Base-by-base conservation (phyloP, 1,139 yeast species). In the Debaryomyces nepalensis region DNA sequence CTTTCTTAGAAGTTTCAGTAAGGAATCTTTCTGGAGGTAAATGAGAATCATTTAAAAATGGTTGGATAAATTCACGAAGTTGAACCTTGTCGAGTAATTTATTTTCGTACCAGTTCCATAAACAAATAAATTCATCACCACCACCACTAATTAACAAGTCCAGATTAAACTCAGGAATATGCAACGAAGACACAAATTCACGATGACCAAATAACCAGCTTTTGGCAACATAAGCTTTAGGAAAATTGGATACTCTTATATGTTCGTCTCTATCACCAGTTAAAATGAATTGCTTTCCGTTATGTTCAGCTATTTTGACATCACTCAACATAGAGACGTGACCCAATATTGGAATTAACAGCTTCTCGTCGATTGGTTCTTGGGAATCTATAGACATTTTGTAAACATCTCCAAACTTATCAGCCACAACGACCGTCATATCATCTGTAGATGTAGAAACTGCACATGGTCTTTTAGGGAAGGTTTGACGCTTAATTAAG, bases 201-300 rank as follows among this genome's bases (percentile, higher is more conserved):
- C 73, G 73, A 61, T 93, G 98, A 3, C 96, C 98, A 61, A 89
- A 89, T 44, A 91, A 70, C 82, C 89, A 90, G 53, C 82, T 79
- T 50, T 88, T 87, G 36, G 93, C 82, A 16, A 90, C 81, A 55
- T 71, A 87, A 3, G 93, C 73, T 49, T 85, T 76, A 1, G 98
- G 98, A 54, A 77, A 90, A 50, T 82, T 77, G 3, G 97, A 81
- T n/a, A 95, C 77, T 55, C 95, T 77, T 49, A 95, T 87, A 61
- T 95, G 99, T 63, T 95, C 99, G 63, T 95, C 99, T 65, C 99
- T 79, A 63, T 95, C 99, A 30, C 93, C 84, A 2, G 96, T 84
- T 45, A 93, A 73, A 16, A 91, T 63, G 49, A 68, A 87, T 50
- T 79, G 75, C 44, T 77, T 71, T 16, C 71, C 76, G 36, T 70